phyloP scores from a whole-genome alignment of 805 yeast species.

The Kluyveromyces dobzhanskii region DNA sequence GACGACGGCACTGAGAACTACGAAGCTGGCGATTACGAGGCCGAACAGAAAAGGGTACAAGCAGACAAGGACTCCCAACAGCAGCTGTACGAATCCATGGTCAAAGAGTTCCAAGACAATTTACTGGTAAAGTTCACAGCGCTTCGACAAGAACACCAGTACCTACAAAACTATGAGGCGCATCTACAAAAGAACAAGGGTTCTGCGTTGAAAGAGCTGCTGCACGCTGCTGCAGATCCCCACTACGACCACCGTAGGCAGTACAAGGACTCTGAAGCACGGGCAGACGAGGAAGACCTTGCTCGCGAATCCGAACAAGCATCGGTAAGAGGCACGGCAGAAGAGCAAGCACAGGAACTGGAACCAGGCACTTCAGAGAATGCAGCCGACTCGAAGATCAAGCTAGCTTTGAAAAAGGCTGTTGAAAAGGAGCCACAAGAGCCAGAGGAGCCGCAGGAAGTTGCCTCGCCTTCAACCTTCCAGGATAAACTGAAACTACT shows the following conservation, averaged over 20 bases:
- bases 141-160: conserved; percentile 10
- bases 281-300: conserved; percentile 7
- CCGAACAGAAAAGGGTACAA: conserved; percentile 13
- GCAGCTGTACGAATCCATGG: conserved; percentile 10
- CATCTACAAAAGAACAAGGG: conserved; percentile 11
- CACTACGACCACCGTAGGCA: conserved; percentile 23
- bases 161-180: conserved; percentile 14
- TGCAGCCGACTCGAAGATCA: conserved; percentile 14
- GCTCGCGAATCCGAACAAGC: conserved; percentile 6
- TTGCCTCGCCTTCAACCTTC: background rate
- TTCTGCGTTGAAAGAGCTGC: conserved; percentile 17
- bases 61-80: conserved; percentile 12
- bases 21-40: conserved; percentile 10
- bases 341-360: background rate
- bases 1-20: conserved; percentile 9
- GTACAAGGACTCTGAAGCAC: conserved; percentile 17
- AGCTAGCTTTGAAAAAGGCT: conserved; percentile 14
- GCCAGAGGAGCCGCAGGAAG: conserved; percentile 1
- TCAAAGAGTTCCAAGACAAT: conserved; percentile 9
- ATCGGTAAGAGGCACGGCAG: background rate
- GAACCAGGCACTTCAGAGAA: conserved; percentile 6
- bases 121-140: conserved; percentile 16
- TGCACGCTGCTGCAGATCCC: conserved; percentile 16
- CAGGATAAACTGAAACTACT: conserved; percentile 10
- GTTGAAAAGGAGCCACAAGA: background rate